Evolutionary conservation across 495 filamentous ascomycete genomes (phyloP), one percentile per base, ranked within the genome.

Genomic region (Tuber borchii): DNA sequence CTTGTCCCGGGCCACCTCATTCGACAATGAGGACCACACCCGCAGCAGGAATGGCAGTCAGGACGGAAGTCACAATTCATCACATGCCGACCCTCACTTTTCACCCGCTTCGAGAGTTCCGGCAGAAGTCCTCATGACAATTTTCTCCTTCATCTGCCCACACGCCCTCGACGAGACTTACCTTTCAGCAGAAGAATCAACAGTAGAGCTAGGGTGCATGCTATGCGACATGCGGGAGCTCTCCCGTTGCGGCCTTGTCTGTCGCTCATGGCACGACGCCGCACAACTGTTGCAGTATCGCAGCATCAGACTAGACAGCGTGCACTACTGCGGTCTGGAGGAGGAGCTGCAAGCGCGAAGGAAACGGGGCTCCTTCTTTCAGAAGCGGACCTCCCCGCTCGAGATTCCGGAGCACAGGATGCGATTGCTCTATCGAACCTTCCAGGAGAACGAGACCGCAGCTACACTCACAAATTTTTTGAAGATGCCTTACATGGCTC

Each of bases 401-500:
- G 93, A 97, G 84, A 89, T 92, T 31, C 88, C 94, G 7, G 87
- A 90, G 75, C 87, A 89, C 75, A 90, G 95, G 22, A 87, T 99
- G 31, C 87, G 88, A 74, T 86, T 97, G 70, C 88, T 99, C 68
- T 92, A 90, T 83, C 89, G 93, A 65, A 90, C 93, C 0, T 89
- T 98, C 46, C 88, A 94, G 75, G 91, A 94, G 45, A 89, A 91
- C 43, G 87, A 87, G 39, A 86, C 87, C 44, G 85, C 95, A 22
- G 93, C 89, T 0, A 83, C 85, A 8, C 85, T 88, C 40, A 92
- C 97, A 17, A 85, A 91, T 76, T 92, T 90, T 74, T 85, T 99
- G 73, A 95, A 97, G 85, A 91, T 92, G 80, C 93, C 95, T n/a
- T 98, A 97, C 83, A 97, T 97, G 95, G 91, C 93, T 69, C 90